A percentile compares a stretch with the other conserved stretches of the same genome.
phyloP scores from a whole-genome alignment of 2,329 filamentous ascomycete genomes.

The Cytospora chrysosperma region DNA sequence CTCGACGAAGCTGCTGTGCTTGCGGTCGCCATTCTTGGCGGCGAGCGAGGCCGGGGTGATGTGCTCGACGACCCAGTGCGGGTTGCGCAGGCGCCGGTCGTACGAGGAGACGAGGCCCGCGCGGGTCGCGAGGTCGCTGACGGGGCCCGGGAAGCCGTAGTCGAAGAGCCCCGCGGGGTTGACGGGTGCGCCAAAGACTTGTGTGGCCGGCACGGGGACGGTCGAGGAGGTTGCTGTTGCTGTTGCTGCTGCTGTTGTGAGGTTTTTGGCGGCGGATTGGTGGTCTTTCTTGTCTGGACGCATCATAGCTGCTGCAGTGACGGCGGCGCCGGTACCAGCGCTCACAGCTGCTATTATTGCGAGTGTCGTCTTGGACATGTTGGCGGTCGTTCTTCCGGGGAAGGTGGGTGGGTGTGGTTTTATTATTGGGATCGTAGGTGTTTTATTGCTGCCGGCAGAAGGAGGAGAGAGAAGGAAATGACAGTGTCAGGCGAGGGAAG shows the following conservation, averaged over 20 bases:
- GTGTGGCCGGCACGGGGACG: constrained; percentile 32
- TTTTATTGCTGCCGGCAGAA: constrained; percentile 23
- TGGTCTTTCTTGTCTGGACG: constrained; percentile 45
- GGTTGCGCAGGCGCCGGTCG: constrained; percentile 88
- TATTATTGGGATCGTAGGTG: not conserved
- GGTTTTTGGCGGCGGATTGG: constrained; percentile 33
- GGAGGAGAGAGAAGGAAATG: not conserved
- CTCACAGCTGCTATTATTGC: constrained; percentile 74
- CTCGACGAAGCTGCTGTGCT: constrained; percentile 79
- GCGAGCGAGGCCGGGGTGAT: constrained; percentile 86
- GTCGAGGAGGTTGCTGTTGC: too few relatives aligned
- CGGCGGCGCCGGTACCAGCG: constrained; percentile 72
- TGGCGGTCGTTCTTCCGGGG: constrained; percentile 29
- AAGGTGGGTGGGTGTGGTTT: not conserved
- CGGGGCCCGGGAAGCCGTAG: constrained; percentile 89
- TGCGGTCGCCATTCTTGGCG: constrained; percentile 74
- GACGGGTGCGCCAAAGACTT: constrained; percentile 50
- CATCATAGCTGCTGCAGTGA: constrained; percentile 65
- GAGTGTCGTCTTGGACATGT: constrained; percentile 77
- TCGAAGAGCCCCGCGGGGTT: constrained; percentile 76
- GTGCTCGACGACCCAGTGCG: constrained; percentile 93
- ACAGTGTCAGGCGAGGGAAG: constrained; percentile 24
- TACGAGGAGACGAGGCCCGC: constrained; percentile 80
- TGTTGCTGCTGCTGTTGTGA: constrained; percentile 35
- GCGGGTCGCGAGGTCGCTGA: constrained; percentile 77